Evolutionary conservation across 2,329 filamentous ascomycete genomes (phyloP).

Genomic region (Exophiala oligosperma): DNA sequence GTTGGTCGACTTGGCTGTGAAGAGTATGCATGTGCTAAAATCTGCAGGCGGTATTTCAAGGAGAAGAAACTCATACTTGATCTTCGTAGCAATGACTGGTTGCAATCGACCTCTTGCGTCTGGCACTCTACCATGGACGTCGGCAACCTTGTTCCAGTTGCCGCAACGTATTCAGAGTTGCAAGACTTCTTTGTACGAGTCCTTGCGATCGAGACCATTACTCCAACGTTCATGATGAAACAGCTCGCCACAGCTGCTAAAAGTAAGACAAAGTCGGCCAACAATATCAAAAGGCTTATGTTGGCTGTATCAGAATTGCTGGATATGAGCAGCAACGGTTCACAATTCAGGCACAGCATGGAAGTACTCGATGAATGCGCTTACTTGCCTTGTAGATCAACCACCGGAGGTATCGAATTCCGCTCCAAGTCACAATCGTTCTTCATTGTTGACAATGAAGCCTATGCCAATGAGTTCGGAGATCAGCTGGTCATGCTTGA

Average conservation of each 20-base stretch:
- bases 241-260: conserved; percentile 15
- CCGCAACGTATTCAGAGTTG: conserved; percentile 8
- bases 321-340: conserved; percentile 1
- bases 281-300: conserved; percentile 14
- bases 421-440: conserved; percentile 7
- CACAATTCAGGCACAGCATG: conserved; percentile 12
- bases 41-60: conserved; percentile 2
- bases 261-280: conserved; percentile 3
- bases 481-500: conserved; percentile 12
- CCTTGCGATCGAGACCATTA: conserved; percentile 14
- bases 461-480: conserved; percentile 10
- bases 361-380: conserved; percentile 8
- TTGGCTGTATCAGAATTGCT: conserved; percentile 8
- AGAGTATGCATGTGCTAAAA: conserved; percentile 2
- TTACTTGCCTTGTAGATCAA: conserved; percentile 14
- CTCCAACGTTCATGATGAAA: conserved; percentile 17
- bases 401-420: conserved; percentile 4
- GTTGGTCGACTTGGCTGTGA: background rate
- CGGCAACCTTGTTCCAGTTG: conserved; percentile 13
- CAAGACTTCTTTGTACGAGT: conserved; percentile 14
- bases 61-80: conserved; percentile 6
- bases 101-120: conserved; percentile 11
- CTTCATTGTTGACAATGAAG: conserved; percentile 17
- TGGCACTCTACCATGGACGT: conserved; percentile 18
- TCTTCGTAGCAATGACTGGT: conserved; percentile 3